Base-by-base conservation (phyloP, 2,329 filamentous ascomycete genomes). In the Dothideomycetes sp. region DNA sequence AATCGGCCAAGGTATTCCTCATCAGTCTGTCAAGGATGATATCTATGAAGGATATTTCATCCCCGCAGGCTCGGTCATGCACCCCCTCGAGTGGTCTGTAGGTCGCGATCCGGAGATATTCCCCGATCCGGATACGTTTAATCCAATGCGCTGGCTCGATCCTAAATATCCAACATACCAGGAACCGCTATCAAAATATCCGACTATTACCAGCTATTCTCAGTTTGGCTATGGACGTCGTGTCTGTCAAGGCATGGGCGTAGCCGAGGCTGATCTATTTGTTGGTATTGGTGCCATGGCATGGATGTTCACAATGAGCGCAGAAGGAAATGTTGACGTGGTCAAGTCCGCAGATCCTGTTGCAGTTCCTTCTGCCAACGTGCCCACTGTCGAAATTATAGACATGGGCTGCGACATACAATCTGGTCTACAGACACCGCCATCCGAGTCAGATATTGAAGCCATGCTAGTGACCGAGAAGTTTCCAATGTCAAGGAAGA, bases 241-340 rank as follows among this genome's bases (percentile, higher is more conserved):
- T 9, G 49, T 51, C 18, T 58, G 55, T 36, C 46, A 47, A n/a
- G 54, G 55, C 12, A 52, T 53, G 49, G 49, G 46, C 7, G 50
- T 56, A 18, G 47, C 52, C 5, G 54, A 57, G 34, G 50, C 49
- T 2, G 52, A 57, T 30, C 42, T 56, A 14, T 55, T 56, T 32
- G 49, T 55, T 17, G 51, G 62, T 4, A 58, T 68, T 17, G 65
- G 63, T 11, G 60, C 58, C 22, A 58, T 66, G 17, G 65, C 63
- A 0, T 68, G 65, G 64, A 45, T 66, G 22, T 68, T 67, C 51
- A 56, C 63, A 34, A 62, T 67, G 37, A 49, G 34, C 38, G 53
- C 47, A 34, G 44, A 49, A 29, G 46, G 44, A 11, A 37, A 40
- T 4, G 24, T 35, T 9, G 5, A 14, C 10, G 29, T 19, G 29